Evolutionary conservation across 1,284 basidiomycete genomes (phyloP).

Genomic region (Cutaneotrichosporon arboriforme): DNA sequence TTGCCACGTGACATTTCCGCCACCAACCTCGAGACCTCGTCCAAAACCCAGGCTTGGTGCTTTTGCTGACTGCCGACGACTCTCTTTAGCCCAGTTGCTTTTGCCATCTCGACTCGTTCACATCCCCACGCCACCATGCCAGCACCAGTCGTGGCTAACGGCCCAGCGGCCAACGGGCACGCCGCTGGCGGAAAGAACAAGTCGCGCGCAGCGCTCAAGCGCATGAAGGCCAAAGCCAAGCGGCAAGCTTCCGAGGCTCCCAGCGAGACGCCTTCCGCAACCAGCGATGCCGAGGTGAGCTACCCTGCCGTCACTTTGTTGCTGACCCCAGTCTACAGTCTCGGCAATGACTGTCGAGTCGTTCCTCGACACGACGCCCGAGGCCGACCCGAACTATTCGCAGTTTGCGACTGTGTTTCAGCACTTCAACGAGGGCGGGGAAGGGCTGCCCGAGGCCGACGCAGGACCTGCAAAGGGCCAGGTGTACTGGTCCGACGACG

Average conservation of each 20-base stretch:
- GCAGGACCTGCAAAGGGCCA: slow-evolving; percentile 71
- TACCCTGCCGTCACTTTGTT: background rate
- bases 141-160: slow-evolving; percentile 11
- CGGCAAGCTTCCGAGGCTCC: slow-evolving; percentile 25
- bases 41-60: too few relatives aligned
- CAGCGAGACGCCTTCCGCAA: slow-evolving; percentile 36
- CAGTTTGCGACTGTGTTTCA: slow-evolving; percentile 43
- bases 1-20: slow-evolving; percentile 1
- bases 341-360: slow-evolving; percentile 28
- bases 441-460: slow-evolving; percentile 57
- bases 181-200: slow-evolving; percentile 27
- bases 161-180: slow-evolving; percentile 22
- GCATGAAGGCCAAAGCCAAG: slow-evolving; percentile 44
- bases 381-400: slow-evolving; percentile 40
- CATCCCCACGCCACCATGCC: slow-evolving; percentile 9
- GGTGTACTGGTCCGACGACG: slow-evolving; percentile 69
- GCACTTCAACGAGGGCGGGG: slow-evolving; percentile 32
- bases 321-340: slow-evolving; percentile 20
- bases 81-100: background rate
- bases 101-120: background rate
- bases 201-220: slow-evolving; percentile 40
- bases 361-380: slow-evolving; percentile 27
- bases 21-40: too few relatives aligned
- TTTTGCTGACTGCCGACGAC: too few relatives aligned
- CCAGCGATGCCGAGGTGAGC: slow-evolving; percentile 41